Evolutionary conservation across 1,284 basidiomycete species (phyloP), one percentile per base, ranked within the genome.

Genomic region (Bjerkandera adusta): DNA sequence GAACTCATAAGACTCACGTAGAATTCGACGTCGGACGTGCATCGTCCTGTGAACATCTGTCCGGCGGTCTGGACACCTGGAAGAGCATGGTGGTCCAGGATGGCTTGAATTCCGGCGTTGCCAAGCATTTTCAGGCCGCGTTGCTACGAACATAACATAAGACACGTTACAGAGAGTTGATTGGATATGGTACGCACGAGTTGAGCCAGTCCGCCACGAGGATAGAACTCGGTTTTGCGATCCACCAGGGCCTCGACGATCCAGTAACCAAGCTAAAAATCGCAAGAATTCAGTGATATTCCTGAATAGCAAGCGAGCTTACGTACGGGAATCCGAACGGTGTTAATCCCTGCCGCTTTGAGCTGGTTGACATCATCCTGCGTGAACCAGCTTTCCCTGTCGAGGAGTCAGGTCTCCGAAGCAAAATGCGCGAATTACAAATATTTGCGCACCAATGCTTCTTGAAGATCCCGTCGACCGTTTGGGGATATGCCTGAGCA

Each of bases 21-120:
- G 66, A 90, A 90, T 59, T 89, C 64, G 16, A 83, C 77, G 52
- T 83, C 70, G n/a, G 51, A 56, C 1, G 86, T 89, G 53, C 86
- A 89, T 48, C 85, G 68, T 60, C 87, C 86, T 2, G 86, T 73
- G 58, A 89, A 89, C 68, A 72, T 65, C 57, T 87, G 83, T 6
- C 63, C 57, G 0, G 76, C 59, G 5, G 73, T 70, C 52, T 83
- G 76, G 3, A 85, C 84, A 25, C 88, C 88, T 13, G 87, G 88
- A 8, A 85, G 68, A 2, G 83, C 88, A 60, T 91, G 88, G 51
- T 88, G 85, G 57, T 88, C 87, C 12, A 90, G 68, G 45, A 89
- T 81, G 7, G 66, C 83, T 7, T 71, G 65, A 5, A 90, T 87
- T 1, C 81, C 80, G 3, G 83, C 85, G 2, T 70, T 59, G 45